Evolutionary conservation across 805 yeast species (phyloP), one percentile per base, ranked within the genome.

Genomic region (Kodamaea kaohsiungensis): DNA sequence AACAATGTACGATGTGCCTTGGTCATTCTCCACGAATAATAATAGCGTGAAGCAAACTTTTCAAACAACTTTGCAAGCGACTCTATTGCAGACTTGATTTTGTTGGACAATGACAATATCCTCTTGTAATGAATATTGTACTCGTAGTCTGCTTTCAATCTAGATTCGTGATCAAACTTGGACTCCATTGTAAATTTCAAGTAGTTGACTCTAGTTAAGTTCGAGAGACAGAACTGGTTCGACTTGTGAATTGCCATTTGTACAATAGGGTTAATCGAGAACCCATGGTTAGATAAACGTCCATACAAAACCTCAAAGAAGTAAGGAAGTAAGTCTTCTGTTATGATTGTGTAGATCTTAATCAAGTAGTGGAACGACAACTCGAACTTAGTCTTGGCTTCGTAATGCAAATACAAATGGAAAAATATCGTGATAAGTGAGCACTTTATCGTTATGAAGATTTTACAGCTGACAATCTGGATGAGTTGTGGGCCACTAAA

Each of bases 1-100:
- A 80, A 58, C 19, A 83, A 60, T 46, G 71, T 76, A 3, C 68
- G 65, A 49, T 80, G 81, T 0, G 88, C 48, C 8, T 53, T 54
- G 40, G 65, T 49, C 19, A 57, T 55, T 51, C 60, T 62, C 57
- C 62, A 60, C 7, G 61, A 58, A 30, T 54, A 56, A 45, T 58
- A 52, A 46, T 54, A 50, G 3, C 56, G 42, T 1, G 56, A 42
- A 13, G 56, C 45, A 16, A 55, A 55, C 38, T 49, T 48, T 15
- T 55, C 55, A 43, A 55, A 55, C 13, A 57, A 6, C 38, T 42
- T 50, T n/a, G 53, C 55, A 16, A 58, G 38, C 22, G 54, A 15
- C 3, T 40, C 48, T 3, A 55, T 54, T 1, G 59, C 48, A n/a
- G 54, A 30, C 25, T 52, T 54, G 17, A 56, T 46, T 39, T 55